A percentile compares a stretch with the other conserved stretches of the same genome.
These are phyloP conservation scores for Saururus chinensis DNA, from an alignment of 164 flowering plant genomes.

Conservation along the genomic window DNA sequence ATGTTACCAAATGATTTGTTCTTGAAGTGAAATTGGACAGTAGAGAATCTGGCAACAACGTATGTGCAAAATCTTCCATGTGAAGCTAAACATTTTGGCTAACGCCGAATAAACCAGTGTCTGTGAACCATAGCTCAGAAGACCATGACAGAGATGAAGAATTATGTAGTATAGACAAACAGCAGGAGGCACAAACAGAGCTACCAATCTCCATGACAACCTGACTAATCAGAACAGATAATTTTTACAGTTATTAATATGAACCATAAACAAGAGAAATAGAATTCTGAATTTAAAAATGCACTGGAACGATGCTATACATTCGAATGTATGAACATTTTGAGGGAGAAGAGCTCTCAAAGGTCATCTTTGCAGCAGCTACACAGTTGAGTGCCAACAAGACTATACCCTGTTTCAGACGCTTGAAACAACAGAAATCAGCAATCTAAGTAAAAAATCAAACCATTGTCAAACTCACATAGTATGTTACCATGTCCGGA, in stretches of 20 bases:
- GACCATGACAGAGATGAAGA: slow-evolving; percentile 39
- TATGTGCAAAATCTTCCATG: slow-evolving; percentile 42
- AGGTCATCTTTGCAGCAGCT: slow-evolving; percentile 34
- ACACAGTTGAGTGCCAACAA: slow-evolving; percentile 66
- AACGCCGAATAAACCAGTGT: slow-evolving; percentile 16
- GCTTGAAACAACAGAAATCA: neutral
- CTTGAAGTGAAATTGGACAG: slow-evolving; percentile 71
- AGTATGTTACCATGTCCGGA: slow-evolving; percentile 56
- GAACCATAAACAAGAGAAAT: neutral
- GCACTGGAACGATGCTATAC: no score
- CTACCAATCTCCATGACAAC: slow-evolving; percentile 35
- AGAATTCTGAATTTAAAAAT: neutral
- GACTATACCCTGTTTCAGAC: slow-evolving; percentile 44
- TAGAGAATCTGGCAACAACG: slow-evolving; percentile 70
- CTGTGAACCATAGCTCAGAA: slow-evolving; percentile 25
- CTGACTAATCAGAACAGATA: slow-evolving; percentile 30
- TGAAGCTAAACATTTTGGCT: slow-evolving; percentile 26
- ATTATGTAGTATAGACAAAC: slow-evolving; percentile 47
- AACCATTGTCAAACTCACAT: neutral
- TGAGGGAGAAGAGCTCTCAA: slow-evolving; percentile 15
- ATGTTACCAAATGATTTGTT: slow-evolving; percentile 43
- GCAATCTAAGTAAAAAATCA: neutral
- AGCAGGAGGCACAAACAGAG: slow-evolving; percentile 39
- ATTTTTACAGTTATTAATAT: neutral
- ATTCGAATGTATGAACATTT: neutral